Evolutionary conservation across 352 stramenopile species (phyloP).

Genomic region (Phytophthora crassamura): DNA sequence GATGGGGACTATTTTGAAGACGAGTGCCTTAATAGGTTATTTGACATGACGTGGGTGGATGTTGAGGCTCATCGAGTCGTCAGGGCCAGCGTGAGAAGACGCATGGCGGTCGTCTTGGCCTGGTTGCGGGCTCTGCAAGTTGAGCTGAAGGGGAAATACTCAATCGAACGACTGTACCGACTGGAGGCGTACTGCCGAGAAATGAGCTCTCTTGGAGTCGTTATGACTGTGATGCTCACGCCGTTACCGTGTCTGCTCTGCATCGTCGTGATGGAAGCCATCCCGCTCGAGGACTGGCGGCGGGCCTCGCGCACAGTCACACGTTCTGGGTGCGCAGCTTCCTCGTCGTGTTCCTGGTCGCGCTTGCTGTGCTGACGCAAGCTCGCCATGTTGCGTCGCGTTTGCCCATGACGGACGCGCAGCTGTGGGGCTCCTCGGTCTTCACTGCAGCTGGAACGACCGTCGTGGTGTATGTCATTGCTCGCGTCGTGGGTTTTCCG

Average conservation of each 20-base stretch:
- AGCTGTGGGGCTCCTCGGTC: constrained; percentile 18
- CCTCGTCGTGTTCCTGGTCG: constrained; percentile 25
- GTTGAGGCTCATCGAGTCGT: too few relatives aligned
- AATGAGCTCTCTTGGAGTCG: not conserved
- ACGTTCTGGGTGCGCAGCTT: constrained; percentile 31
- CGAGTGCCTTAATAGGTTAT: too few relatives aligned
- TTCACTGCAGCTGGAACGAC: constrained; percentile 16
- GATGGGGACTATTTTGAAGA: too few relatives aligned
- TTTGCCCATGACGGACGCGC: constrained; percentile 4
- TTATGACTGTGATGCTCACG: constrained; percentile 12
- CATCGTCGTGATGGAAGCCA: constrained; percentile 21
- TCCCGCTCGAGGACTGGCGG: constrained; percentile 28
- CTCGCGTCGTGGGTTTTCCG: constrained; percentile 30
- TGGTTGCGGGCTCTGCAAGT: constrained; percentile 24
- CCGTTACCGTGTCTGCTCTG: constrained; percentile 24
- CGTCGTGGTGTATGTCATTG: constrained; percentile 7
- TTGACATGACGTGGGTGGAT: too few relatives aligned
- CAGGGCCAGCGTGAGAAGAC: not conserved
- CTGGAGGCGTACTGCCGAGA: constrained; percentile 18
- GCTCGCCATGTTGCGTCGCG: constrained; percentile 25
- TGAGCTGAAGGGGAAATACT: constrained; percentile 38
- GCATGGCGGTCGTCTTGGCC: too few relatives aligned
- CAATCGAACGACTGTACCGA: constrained; percentile 23
- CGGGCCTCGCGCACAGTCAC: constrained; percentile 18
- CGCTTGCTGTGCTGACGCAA: constrained; percentile 28